Evolutionary conservation across 78 protist genomes (phyloP), one percentile per base, ranked within the genome.

Genomic region (Cyanophora paradoxa): DNA sequence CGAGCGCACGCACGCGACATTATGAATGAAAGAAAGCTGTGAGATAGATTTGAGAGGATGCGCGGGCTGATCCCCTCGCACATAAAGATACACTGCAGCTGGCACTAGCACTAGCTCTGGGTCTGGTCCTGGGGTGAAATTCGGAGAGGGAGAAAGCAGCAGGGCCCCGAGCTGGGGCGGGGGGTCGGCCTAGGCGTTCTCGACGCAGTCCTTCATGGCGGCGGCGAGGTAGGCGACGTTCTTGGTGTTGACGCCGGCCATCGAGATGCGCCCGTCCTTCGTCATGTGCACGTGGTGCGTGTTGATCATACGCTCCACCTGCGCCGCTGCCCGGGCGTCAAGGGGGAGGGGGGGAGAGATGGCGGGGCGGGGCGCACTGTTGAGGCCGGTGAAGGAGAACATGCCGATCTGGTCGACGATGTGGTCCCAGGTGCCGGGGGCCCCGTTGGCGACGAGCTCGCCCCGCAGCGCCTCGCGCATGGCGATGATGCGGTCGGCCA

Each of bases 361-460:
- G 4, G 46, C 2, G 50, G 24, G 50, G 34, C 22, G 10, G 61
- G 6, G 6, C 6, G 28, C 62, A 56, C 62, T 7, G 70, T 20
- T 73, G 26, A 80, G 26, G 71, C 99, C 99, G 2, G 97, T 79
- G 91, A 52, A 96, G 72, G 88, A 77, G 79, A 98, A 96, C 99
- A 98, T 96, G 70, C 99, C 99, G 41, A 83, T 87, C 86, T 98
- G 99, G 33, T 82, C 52, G 50, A 85, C 74, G 42, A 96, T 88
- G 87, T 95, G 98, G 31, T n/a, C 1, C 99, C 99, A 97, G 64
- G 50, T 48, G n/a, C 83, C 4, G 40, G 73, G 86, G 8, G 87
- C 68, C 17, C 83, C 85, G 26, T 48, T 17, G 31, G 8, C 3
- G 33, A 0, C 56, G 36, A 74, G 58, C 26, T 24, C 70, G 16